These are phyloP conservation scores for Sutorius australiensis DNA, from an alignment of 768 basidiomycete genomes.

Conservation along the genomic window DNA sequence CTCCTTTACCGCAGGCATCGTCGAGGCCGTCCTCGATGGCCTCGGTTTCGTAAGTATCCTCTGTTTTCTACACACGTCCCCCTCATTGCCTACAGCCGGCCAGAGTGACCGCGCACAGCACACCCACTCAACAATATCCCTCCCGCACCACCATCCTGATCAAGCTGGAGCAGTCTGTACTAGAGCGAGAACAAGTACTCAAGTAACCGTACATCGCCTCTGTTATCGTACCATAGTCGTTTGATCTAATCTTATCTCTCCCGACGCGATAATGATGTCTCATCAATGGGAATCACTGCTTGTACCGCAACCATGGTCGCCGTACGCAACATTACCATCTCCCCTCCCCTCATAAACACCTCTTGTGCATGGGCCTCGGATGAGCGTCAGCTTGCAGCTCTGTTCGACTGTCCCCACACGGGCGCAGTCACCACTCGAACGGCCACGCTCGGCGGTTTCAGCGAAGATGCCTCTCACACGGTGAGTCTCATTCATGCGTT, in stretches of 20 bases:
- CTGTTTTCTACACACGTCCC: neutral
- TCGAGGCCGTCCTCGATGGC: slow-evolving; percentile 94
- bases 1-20: slow-evolving; percentile 96
- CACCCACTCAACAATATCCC: slow-evolving; percentile 76
- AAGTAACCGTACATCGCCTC: slow-evolving; percentile 41
- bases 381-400: slow-evolving; percentile 53
- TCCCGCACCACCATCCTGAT: slow-evolving; percentile 94
- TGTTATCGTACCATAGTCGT: slow-evolving; percentile 7
- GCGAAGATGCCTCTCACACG: slow-evolving; percentile 59
- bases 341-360: slow-evolving; percentile 70
- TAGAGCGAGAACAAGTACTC: slow-evolving; percentile 91
- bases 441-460: slow-evolving; percentile 64
- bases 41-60: slow-evolving; percentile 78
- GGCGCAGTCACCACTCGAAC: slow-evolving; percentile 83
- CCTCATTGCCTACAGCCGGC: slow-evolving; percentile 63
- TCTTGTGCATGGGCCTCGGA: slow-evolving; percentile 83
- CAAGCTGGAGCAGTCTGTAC: slow-evolving; percentile 88
- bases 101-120: slow-evolving; percentile 92
- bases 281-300: neutral
- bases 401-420: slow-evolving; percentile 65
- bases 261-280: neutral
- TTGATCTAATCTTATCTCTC: slow-evolving; percentile 19
- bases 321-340: slow-evolving; percentile 52
- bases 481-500: slow-evolving; percentile 31
- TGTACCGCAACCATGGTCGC: slow-evolving; percentile 44